Conservation (phyloP, 768 basidiomycete species). For the Cystobasidium ongulense region DNA sequence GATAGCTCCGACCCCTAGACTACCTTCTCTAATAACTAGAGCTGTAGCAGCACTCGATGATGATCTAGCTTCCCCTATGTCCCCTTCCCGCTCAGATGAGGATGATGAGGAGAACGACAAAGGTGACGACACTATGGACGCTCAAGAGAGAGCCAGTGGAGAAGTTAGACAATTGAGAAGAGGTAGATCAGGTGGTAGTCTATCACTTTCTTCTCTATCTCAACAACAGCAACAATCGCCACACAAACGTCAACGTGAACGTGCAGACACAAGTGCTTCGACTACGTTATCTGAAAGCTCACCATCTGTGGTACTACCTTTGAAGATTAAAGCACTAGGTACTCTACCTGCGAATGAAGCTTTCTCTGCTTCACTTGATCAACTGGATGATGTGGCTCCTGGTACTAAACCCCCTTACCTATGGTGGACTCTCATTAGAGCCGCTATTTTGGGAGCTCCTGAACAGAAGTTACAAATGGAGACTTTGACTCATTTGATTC, state of each 20-base stretch:
- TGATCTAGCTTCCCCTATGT: background rate
- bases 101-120: too few relatives aligned
- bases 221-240: background rate
- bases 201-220: background rate
- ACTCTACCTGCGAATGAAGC: slow-evolving; percentile 28
- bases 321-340: slow-evolving; percentile 9
- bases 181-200: background rate
- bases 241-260: background rate
- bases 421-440: slow-evolving; percentile 25
- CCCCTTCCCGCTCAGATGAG: background rate
- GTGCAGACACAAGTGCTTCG: background rate
- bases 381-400: background rate
- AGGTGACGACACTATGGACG: too few relatives aligned
- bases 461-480: slow-evolving; percentile 23
- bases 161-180: background rate
- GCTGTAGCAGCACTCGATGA: background rate
- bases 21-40: background rate
- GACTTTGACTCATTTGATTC: slow-evolving; percentile 8
- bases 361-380: slow-evolving; percentile 9
- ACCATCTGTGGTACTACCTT: background rate
- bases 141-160: background rate
- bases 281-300: background rate
- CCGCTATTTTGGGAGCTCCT: slow-evolving; percentile 16
- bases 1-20: background rate
- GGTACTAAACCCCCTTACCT: slow-evolving; percentile 14